These are phyloP conservation scores for Leccinum huronense DNA, from an alignment of 1,284 basidiomycete genomes.

Conservation along the genomic window DNA sequence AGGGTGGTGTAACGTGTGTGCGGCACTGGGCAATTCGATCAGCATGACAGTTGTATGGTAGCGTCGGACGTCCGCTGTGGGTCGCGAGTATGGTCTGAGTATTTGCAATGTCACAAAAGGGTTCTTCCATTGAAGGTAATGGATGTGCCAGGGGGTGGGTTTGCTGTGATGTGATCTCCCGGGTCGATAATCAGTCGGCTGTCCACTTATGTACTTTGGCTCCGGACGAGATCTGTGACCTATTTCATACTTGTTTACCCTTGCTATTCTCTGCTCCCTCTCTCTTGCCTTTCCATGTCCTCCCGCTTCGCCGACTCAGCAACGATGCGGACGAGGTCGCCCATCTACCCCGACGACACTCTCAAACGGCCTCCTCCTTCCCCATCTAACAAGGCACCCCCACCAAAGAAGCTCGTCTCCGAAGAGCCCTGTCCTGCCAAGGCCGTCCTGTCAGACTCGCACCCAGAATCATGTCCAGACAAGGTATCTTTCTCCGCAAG, in stretches of 20 bases:
- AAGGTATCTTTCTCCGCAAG: conserved; percentile 25
- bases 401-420: conserved; percentile 34
- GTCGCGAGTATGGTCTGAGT: conserved; percentile 27
- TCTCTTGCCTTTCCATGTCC: conserved; percentile 23
- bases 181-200: conserved; percentile 34
- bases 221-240: conserved; percentile 29
- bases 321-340: conserved; percentile 33
- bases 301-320: conserved; percentile 33
- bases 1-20: conserved; percentile 49
- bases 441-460: conserved; percentile 18
- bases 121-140: conserved; percentile 24
- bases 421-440: conserved; percentile 26
- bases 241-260: conserved; percentile 27
- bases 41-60: conserved; percentile 2
- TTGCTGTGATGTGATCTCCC: conserved; percentile 27
- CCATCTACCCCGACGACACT: conserved; percentile 32
- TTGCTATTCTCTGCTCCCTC: conserved; percentile 9
- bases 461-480: conserved; percentile 26
- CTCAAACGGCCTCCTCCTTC: conserved; percentile 34
- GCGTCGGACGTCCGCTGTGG: conserved; percentile 34
- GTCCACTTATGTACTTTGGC: conserved; percentile 34
- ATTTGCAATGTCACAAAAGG: conserved; percentile 31
- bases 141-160: conserved; percentile 12
- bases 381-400: conserved; percentile 34
- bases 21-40: conserved; percentile 20